Percentiles rank a stretch among this genome's conserved stretches.
Evolutionary conservation across 768 basidiomycete species (phyloP).

Genomic region (Lactarius quietus): DNA sequence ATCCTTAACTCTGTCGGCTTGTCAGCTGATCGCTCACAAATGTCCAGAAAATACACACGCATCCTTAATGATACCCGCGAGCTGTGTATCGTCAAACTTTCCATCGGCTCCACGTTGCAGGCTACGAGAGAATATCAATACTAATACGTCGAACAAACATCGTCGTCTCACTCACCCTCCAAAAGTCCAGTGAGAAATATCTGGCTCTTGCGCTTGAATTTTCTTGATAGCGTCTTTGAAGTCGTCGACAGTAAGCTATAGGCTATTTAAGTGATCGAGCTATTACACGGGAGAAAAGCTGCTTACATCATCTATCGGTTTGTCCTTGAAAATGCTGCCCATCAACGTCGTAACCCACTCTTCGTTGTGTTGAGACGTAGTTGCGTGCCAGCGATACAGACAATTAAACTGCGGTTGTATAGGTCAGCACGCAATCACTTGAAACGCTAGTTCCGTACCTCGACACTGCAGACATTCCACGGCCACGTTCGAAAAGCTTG

Average conservation of each 20-base stretch:
- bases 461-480: constrained; percentile 82
- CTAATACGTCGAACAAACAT: neutral
- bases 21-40: neutral
- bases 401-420: constrained; percentile 62
- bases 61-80: constrained; percentile 62
- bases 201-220: constrained; percentile 41
- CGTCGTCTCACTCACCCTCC: constrained; percentile 42
- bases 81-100: constrained; percentile 63
- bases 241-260: constrained; percentile 42
- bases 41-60: constrained; percentile 46
- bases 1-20: constrained; percentile 53
- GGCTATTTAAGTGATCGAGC: neutral
- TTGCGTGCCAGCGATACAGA: constrained; percentile 84
- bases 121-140: constrained; percentile 34
- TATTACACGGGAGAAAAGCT: neutral
- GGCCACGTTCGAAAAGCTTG: constrained; percentile 69
- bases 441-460: constrained; percentile 41
- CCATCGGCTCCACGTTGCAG: constrained; percentile 58
- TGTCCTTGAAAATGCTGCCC: constrained; percentile 49
- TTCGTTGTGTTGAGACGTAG: constrained; percentile 68
- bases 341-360: constrained; percentile 58
- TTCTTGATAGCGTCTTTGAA: constrained; percentile 47
- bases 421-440: neutral
- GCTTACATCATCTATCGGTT: constrained; percentile 41
- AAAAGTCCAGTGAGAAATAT: constrained; percentile 63